Percentiles rank a stretch among this genome's conserved stretches.
phyloP scores from a whole-genome alignment of 2,329 filamentous ascomycete genomes.

The Botryotinia convoluta region DNA sequence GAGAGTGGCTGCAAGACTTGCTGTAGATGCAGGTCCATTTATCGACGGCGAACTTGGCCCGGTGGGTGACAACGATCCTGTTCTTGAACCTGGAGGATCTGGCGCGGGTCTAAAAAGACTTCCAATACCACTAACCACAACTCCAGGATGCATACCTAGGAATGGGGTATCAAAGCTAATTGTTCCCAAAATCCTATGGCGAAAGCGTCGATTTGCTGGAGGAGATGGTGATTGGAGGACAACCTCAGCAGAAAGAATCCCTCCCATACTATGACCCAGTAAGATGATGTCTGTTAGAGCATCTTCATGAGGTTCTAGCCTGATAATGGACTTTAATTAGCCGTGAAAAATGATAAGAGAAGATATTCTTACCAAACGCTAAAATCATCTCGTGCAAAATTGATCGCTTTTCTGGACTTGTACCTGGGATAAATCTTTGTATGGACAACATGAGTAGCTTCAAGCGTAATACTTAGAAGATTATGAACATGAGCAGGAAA shows the following conservation, averaged over 20 bases:
- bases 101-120: constrained; percentile 65
- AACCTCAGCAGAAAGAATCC: constrained; percentile 77
- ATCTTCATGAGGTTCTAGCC: constrained; percentile 74
- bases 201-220: constrained; percentile 46
- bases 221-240: constrained; percentile 51
- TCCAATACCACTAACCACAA: constrained; percentile 76
- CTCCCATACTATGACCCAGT: constrained; percentile 87
- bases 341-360: constrained; percentile 16
- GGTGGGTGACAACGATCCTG: constrained; percentile 22
- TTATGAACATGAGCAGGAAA: constrained; percentile 87
- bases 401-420: constrained; percentile 69
- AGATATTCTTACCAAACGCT: constrained; percentile 60
- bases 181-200: constrained; percentile 75
- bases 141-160: constrained; percentile 82
- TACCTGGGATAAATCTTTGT: constrained; percentile 83
- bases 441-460: constrained; percentile 75
- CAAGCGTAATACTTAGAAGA: constrained; percentile 63
- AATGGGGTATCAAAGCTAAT: constrained; percentile 85
- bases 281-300: constrained; percentile 74
- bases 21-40: constrained; percentile 25
- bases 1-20: constrained; percentile 28
- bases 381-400: constrained; percentile 77
- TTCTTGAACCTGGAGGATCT: constrained; percentile 35
- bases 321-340: constrained; percentile 34
- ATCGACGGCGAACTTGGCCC: constrained; percentile 27